These are phyloP conservation scores for Diplodia corticola DNA, from an alignment of 2,329 filamentous ascomycete genomes.

Conservation along the genomic window DNA sequence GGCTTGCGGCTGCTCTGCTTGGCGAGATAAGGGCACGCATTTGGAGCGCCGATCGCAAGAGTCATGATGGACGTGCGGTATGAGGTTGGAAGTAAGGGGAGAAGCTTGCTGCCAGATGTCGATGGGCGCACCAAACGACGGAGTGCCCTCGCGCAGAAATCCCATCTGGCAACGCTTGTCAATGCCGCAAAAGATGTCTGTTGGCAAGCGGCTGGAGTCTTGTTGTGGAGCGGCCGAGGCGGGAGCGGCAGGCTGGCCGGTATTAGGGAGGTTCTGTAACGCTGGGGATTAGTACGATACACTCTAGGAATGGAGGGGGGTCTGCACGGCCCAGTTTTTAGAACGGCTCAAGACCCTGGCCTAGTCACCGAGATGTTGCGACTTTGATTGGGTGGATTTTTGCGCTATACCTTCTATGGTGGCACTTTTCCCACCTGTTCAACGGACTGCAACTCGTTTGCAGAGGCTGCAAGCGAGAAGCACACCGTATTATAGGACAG, in stretches of 20 bases:
- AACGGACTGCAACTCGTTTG: too few relatives aligned
- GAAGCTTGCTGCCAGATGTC: neutral
- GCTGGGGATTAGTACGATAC: too few relatives aligned
- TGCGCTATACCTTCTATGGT: too few relatives aligned
- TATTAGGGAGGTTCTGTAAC: too few relatives aligned
- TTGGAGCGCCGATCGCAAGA: constrained; percentile 2
- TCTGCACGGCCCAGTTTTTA: too few relatives aligned
- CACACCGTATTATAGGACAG: too few relatives aligned
- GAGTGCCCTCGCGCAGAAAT: neutral
- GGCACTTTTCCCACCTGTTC: too few relatives aligned
- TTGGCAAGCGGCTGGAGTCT: neutral
- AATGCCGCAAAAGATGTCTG: neutral
- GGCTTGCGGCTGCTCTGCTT: constrained; percentile 7
- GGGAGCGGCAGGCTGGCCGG: neutral
- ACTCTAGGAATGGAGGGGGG: too few relatives aligned
- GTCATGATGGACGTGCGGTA: constrained; percentile 1
- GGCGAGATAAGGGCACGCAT: constrained; percentile 21
- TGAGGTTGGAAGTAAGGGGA: neutral
- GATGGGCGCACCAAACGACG: neutral
- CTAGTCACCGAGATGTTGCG: too few relatives aligned
- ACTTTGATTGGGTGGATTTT: too few relatives aligned
- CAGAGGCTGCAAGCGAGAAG: too few relatives aligned
- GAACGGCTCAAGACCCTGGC: too few relatives aligned
- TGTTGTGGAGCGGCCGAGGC: neutral
- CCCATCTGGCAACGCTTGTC: neutral